Percentiles rank a stretch among this genome's conserved stretches.
Conservation (phyloP, 805 yeast species). For the Barnettozyma sp. region DNA sequence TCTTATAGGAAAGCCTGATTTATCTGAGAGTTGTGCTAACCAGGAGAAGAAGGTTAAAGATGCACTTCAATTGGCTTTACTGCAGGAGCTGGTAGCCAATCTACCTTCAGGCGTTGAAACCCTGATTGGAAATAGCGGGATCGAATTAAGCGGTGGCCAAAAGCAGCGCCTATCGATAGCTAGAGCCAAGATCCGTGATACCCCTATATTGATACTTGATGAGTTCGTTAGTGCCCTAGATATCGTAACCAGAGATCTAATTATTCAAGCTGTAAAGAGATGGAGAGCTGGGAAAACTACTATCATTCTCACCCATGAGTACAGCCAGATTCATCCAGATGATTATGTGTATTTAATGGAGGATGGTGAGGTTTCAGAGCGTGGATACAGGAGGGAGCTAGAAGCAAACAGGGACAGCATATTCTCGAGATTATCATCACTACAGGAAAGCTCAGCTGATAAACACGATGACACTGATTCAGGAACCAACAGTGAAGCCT, state of each 20-base stretch:
- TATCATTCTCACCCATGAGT: constrained; percentile 74
- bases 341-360: constrained; percentile 57
- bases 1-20: constrained; percentile 35
- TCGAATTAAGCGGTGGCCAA: constrained; percentile 83
- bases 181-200: constrained; percentile 65
- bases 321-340: constrained; percentile 43
- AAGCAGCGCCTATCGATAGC: constrained; percentile 80
- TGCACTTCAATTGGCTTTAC: constrained; percentile 47
- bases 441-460: constrained; percentile 14
- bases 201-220: constrained; percentile 76
- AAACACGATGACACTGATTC: not conserved
- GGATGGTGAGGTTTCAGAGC: constrained; percentile 47
- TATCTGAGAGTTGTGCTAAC: not conserved
- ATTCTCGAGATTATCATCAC: constrained; percentile 15
- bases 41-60: constrained; percentile 26
- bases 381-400: constrained; percentile 34
- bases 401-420: constrained; percentile 13
- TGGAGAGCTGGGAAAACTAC: constrained; percentile 73
- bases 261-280: constrained; percentile 44
- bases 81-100: constrained; percentile 41
- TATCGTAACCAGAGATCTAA: constrained; percentile 33
- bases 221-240: constrained; percentile 86
- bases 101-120: constrained; percentile 54
- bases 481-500: too few species aligned
- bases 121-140: constrained; percentile 37